A percentile compares a stretch with the other conserved stretches of the same genome.
Conservation (phyloP, 2,329 filamentous ascomycete genomes). For the Ascochyta rabiei region DNA sequence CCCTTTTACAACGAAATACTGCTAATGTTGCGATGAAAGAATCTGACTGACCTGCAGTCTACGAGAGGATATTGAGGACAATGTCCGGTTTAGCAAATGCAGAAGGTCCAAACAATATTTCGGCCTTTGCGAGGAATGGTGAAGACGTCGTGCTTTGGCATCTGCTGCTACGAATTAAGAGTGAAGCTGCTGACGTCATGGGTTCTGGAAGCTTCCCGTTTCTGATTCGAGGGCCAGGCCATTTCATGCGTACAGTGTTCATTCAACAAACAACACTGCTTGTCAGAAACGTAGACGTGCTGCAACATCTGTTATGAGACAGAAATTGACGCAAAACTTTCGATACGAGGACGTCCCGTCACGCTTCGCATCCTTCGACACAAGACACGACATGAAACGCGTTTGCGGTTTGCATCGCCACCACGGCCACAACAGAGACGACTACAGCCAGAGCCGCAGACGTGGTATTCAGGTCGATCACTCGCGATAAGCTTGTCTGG, state of each 20-base stretch:
- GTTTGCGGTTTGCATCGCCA: background rate
- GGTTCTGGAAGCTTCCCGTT: background rate
- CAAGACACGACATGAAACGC: constrained; percentile 13
- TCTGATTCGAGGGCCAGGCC: no score
- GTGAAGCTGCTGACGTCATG: background rate
- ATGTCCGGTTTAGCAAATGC: background rate
- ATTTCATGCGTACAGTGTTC: no score
- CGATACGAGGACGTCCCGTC: background rate
- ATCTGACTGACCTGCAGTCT: background rate
- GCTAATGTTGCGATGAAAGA: background rate
- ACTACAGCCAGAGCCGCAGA: background rate
- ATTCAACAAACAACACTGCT: no score
- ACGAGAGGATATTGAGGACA: background rate
- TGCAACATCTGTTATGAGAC: background rate
- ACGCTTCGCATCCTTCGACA: constrained; percentile 9
- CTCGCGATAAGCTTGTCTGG: background rate
- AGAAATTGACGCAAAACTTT: background rate
- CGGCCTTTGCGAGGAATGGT: no score
- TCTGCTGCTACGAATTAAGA: background rate
- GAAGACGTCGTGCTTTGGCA: no score
- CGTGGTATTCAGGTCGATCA: background rate
- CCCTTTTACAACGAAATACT: background rate
- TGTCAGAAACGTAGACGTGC: background rate
- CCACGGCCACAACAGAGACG: background rate
- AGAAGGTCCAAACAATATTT: background rate